A percentile compares a stretch with the other conserved stretches of the same genome.
Conservation (phyloP, 768 basidiomycete genomes). For the Hericium alpestre region DNA sequence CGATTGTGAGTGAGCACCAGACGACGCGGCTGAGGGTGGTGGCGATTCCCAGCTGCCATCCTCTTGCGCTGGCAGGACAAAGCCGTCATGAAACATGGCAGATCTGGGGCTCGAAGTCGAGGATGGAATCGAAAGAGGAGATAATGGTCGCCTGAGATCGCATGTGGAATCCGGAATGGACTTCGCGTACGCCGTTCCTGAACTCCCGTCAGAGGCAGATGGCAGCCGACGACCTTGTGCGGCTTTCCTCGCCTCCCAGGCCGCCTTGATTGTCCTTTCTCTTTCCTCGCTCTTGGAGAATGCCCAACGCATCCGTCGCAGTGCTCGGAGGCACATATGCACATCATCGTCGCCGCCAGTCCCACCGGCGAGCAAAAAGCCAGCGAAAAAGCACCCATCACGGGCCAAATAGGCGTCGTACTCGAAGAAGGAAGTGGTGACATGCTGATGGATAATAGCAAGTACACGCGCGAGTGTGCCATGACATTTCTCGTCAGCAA, state of each 20-base stretch:
- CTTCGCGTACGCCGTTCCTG: conserved; percentile 3
- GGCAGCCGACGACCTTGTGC: too few species aligned
- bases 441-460: conserved; percentile 36
- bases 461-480: conserved; percentile 36
- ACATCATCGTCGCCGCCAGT: conserved; percentile 42
- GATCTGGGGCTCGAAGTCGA: conserved; percentile 1
- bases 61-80: conserved; percentile 7
- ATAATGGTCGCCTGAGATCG: conserved; percentile 9
- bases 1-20: conserved; percentile 8
- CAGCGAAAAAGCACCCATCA: conserved; percentile 87
- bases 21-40: conserved; percentile 9
- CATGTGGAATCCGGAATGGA: conserved; percentile 4
- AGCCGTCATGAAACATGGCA: conserved; percentile 3
- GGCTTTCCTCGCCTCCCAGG: conserved; percentile 28
- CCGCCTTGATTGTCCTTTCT: conserved; percentile 44
- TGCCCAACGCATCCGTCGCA: conserved; percentile 77
- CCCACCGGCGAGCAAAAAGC: conserved; percentile 56
- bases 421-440: conserved; percentile 53
- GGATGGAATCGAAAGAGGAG: conserved; percentile 11
- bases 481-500: conserved; percentile 34
- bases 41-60: conserved; percentile 14
- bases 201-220: too few species aligned
- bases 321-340: conserved; percentile 54
- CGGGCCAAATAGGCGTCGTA: conserved; percentile 82
- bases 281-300: conserved; percentile 67